These are phyloP conservation scores for Fusarium sp. DNA, from an alignment of 2,329 filamentous ascomycete species.

Conservation along the genomic window DNA sequence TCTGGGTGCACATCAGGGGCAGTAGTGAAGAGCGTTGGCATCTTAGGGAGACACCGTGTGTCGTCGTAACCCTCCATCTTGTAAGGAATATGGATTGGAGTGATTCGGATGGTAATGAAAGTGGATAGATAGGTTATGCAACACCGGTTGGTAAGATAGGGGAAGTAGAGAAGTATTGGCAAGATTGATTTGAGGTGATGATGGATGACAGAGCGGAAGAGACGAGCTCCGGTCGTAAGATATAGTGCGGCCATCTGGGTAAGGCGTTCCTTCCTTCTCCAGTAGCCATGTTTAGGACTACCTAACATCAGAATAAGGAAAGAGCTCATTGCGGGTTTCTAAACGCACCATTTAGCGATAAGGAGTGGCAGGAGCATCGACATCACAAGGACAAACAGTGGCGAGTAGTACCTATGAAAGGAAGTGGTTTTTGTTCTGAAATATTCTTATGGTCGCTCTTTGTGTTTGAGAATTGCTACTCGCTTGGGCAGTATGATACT, in stretches of 20 bases:
- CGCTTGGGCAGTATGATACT: background rate
- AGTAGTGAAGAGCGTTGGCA: conserved; percentile 30
- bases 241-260: too few species aligned
- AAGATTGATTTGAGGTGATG: conserved; percentile 3
- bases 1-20: conserved; percentile 14
- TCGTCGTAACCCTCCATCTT: conserved; percentile 37
- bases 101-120: background rate
- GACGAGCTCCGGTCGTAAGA: too few species aligned
- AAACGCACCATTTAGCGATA: background rate
- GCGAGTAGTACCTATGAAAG: background rate
- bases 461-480: background rate
- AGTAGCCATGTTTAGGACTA: background rate
- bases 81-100: background rate
- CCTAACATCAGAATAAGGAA: background rate
- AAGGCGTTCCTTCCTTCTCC: background rate
- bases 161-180: background rate
- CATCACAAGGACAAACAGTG: background rate
- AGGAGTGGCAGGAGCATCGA: background rate
- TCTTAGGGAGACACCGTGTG: conserved; percentile 33
- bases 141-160: conserved; percentile 5
- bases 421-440: background rate
- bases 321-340: background rate
- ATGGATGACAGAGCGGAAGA: background rate
- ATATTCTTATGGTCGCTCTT: background rate
- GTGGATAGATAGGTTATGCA: conserved; percentile 14